Percentiles rank a stretch among this genome's conserved stretches.
phyloP scores from a whole-genome alignment of 345 rosid species.

The Melastoma malabathricum region DNA sequence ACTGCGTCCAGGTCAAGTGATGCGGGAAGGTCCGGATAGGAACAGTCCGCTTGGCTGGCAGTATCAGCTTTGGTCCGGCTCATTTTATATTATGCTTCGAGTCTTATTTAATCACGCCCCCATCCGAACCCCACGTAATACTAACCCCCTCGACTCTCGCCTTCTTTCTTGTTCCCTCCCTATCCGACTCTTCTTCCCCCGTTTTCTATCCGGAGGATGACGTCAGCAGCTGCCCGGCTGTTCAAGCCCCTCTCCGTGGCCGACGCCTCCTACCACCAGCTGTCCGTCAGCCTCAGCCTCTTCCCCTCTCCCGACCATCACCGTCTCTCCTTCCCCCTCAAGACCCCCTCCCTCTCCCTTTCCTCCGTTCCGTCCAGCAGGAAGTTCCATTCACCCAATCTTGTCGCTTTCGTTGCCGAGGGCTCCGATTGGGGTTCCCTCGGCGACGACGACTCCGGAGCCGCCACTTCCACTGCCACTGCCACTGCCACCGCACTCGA shows the following conservation, averaged over 20 bases:
- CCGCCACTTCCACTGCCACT: constrained; percentile 7
- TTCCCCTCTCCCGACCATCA: constrained; percentile 5
- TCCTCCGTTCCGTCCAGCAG: constrained; percentile 18
- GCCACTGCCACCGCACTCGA: no score
- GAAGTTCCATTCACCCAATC: constrained; percentile 25
- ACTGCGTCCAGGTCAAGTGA: constrained; percentile 11
- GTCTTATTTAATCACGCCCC: no score
- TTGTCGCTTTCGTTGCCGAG: constrained; percentile 41
- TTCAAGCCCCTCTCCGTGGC: constrained; percentile 47
- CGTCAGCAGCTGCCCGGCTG: constrained; percentile 24
- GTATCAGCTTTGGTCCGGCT: not conserved
- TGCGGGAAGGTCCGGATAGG: no score
- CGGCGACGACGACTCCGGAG: constrained; percentile 30
- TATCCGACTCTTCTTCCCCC: constrained; percentile 3
- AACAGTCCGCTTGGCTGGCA: no score
- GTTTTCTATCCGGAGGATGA: constrained; percentile 16
- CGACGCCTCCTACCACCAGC: constrained; percentile 23
- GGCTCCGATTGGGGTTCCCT: constrained; percentile 38
- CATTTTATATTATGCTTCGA: not conserved
- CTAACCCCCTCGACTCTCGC: not conserved
- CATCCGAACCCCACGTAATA: not conserved
- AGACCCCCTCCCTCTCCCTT: constrained; percentile 5
- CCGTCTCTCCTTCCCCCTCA: constrained; percentile 19
- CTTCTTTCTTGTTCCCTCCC: not conserved
- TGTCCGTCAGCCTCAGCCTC: constrained; percentile 31